phyloP scores from a whole-genome alignment of 495 filamentous ascomycete genomes.

The Tirmania nivea region DNA sequence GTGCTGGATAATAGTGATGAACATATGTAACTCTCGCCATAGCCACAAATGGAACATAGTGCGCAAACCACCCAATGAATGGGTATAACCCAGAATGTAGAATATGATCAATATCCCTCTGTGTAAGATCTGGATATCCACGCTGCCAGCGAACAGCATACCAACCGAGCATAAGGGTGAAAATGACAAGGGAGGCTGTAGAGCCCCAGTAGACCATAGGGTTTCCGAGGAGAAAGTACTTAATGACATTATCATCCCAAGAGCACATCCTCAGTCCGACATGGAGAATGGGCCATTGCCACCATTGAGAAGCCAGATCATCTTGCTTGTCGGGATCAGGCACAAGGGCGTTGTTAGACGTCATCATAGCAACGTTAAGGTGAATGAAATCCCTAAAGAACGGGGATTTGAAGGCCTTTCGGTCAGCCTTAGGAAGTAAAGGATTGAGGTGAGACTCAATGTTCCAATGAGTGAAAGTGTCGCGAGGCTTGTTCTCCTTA shows the following conservation, averaged over 20 bases:
- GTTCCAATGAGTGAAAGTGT: slow-evolving; percentile 97
- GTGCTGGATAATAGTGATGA: slow-evolving; percentile 96
- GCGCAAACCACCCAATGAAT: slow-evolving; percentile 79
- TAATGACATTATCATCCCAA: slow-evolving; percentile 87
- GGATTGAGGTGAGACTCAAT: slow-evolving; percentile 90
- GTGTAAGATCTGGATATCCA: slow-evolving; percentile 65
- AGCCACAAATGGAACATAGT: slow-evolving; percentile 85
- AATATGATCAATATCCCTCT: slow-evolving; percentile 66
- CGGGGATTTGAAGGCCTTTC: slow-evolving; percentile 84
- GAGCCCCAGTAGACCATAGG: slow-evolving; percentile 91
- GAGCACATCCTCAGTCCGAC: slow-evolving; percentile 95
- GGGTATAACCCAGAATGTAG: slow-evolving; percentile 88
- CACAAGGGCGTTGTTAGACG: slow-evolving; percentile 93
- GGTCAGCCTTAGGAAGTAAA: slow-evolving; percentile 74
- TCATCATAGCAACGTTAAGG: slow-evolving; percentile 99
- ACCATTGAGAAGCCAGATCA: slow-evolving; percentile 86
- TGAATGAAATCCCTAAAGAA: slow-evolving; percentile 95
- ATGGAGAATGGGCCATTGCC: slow-evolving; percentile 94
- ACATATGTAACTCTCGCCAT: slow-evolving; percentile 99
- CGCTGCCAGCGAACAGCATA: slow-evolving; percentile 92
- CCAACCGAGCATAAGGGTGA: slow-evolving; percentile 51
- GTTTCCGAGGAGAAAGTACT: slow-evolving; percentile 97
- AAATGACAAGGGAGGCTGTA: slow-evolving; percentile 50
- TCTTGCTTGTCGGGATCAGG: slow-evolving; percentile 98
- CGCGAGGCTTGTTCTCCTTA: slow-evolving; percentile 78